Evolutionary conservation across 2,329 filamentous ascomycete species (phyloP).

Genomic region (Dactylonectria estremocensis): DNA sequence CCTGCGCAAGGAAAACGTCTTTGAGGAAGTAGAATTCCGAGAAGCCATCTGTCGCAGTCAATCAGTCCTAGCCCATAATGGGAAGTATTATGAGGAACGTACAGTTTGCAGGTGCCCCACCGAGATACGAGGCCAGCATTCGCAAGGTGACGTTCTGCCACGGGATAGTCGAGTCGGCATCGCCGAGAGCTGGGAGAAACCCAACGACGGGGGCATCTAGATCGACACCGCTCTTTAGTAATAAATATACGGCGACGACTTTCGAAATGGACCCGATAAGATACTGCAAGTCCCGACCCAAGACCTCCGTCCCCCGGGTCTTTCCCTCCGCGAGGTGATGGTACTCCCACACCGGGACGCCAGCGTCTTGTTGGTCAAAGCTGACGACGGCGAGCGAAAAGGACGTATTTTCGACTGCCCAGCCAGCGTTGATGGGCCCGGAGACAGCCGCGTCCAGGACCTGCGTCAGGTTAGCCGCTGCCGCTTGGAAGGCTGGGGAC

Average conservation of each 20-base stretch:
- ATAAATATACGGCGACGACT: constrained; percentile 55
- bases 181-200: constrained; percentile 53
- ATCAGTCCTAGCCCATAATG: constrained; percentile 10
- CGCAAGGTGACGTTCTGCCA: constrained; percentile 58
- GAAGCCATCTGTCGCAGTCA: constrained; percentile 46
- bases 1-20: constrained; percentile 52
- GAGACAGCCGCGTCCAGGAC: constrained; percentile 51
- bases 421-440: constrained; percentile 53
- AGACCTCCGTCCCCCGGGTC: constrained; percentile 51
- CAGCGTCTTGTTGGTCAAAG: constrained; percentile 45
- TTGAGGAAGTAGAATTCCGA: constrained; percentile 56
- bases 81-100: constrained; percentile 4
- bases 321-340: constrained; percentile 57
- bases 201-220: constrained; percentile 52
- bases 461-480: constrained; percentile 47
- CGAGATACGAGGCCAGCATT: constrained; percentile 56
- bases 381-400: constrained; percentile 58
- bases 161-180: constrained; percentile 42
- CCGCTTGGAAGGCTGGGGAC: constrained; percentile 49
- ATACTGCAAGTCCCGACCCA: constrained; percentile 57
- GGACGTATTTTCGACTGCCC: constrained; percentile 54
- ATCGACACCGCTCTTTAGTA: constrained; percentile 55
- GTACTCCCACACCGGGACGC: constrained; percentile 57
- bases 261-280: constrained; percentile 60
- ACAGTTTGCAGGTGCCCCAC: constrained; percentile 57